Conservation (phyloP, 192 early-diverging fungal genomes). For the Pecoramyces ruminantium region DNA sequence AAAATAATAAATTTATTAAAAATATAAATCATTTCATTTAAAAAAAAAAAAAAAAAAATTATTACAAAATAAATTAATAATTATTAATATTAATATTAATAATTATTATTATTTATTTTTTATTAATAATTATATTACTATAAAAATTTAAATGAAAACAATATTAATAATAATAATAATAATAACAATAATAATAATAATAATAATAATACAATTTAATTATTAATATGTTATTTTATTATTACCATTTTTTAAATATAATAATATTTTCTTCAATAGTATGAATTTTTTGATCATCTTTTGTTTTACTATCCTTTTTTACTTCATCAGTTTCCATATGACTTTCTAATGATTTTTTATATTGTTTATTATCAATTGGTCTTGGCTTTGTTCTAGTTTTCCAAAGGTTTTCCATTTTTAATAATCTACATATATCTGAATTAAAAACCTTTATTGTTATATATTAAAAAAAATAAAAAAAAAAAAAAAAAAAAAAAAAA, state of each 20-base stretch:
- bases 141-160: too few relatives aligned
- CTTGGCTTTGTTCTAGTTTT: constrained; percentile 47
- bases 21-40: too few relatives aligned
- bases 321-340: constrained; percentile 5
- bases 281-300: constrained; percentile 51
- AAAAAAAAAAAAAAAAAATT: too few relatives aligned
- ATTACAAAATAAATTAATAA: too few relatives aligned
- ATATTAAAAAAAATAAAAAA: too few relatives aligned
- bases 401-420: constrained; percentile 84
- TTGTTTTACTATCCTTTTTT: constrained; percentile 12
- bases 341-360: not conserved
- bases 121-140: too few relatives aligned
- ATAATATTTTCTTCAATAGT: constrained; percentile 44
- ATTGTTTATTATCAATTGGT: constrained; percentile 36
- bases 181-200: not conserved
- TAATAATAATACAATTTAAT: not conserved
- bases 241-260: constrained; percentile 57
- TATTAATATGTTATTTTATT: not conserved
- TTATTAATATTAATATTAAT: too few relatives aligned
- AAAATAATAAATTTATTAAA: too few relatives aligned
- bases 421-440: constrained; percentile 58
- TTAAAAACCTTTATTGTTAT: constrained; percentile 67
- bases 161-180: too few relatives aligned
- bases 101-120: too few relatives aligned
- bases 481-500: too few relatives aligned